phyloP scores from a whole-genome alignment of 371 early-diverging fungal genomes.

The Mucor plumbeus region DNA sequence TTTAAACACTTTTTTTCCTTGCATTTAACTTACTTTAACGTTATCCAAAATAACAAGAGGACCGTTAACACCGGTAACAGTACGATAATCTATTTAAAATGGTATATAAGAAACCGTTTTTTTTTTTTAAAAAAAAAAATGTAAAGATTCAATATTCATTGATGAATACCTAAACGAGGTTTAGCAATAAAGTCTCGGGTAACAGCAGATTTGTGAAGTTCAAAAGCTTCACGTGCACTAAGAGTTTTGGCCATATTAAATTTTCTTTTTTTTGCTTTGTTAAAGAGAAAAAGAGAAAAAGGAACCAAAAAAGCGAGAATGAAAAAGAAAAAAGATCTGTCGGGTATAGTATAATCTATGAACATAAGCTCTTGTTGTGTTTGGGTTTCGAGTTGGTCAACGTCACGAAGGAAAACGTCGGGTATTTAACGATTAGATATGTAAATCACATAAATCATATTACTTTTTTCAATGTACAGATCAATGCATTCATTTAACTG shows the following conservation, averaged over 20 bases:
- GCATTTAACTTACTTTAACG: conserved; percentile 78
- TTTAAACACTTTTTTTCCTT: too few relatives aligned
- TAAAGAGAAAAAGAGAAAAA: conserved; percentile 6
- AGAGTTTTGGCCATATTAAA: conserved; percentile 47
- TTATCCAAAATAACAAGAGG: conserved; percentile 99
- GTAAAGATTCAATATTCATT: background rate
- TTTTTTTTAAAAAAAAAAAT: conserved; percentile 15
- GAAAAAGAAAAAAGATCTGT: conserved; percentile 9
- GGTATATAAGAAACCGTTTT: conserved; percentile 13
- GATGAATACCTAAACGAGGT: conserved; percentile 84
- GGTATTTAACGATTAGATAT: conserved; percentile 1
- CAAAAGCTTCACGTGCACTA: conserved; percentile 66
- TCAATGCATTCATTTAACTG: too few relatives aligned
- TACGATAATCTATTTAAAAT: conserved; percentile 88
- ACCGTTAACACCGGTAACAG: conserved; percentile 99
- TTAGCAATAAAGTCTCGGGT: conserved; percentile 87
- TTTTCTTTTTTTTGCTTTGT: conserved; percentile 25
- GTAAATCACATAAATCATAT: background rate
- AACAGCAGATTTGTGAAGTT: conserved; percentile 80
- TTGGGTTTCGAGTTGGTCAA: conserved; percentile 1
- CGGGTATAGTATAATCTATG: conserved; percentile 1
- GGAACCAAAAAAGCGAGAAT: background rate
- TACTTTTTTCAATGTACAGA: background rate
- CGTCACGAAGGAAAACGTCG: conserved; percentile 1
- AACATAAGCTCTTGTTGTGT: conserved; percentile 2